Evolutionary conservation across 129 eudicot species (phyloP).

Genomic region (Lactuca saligna): DNA sequence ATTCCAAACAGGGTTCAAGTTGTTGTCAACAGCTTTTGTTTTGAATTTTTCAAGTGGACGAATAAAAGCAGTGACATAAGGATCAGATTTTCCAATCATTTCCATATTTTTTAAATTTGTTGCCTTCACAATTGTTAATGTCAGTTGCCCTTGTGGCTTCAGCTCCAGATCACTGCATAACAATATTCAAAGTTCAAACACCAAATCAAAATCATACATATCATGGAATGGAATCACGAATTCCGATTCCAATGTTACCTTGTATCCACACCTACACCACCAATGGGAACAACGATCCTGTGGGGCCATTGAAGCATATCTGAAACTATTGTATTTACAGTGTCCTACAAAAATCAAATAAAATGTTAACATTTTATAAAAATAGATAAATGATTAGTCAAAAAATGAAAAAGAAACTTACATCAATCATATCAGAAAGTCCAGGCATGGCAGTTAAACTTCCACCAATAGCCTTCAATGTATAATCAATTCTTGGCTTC

Average conservation of each 20-base stretch:
- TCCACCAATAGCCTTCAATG: conserved; percentile 96
- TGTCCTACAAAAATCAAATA: conserved; percentile 53
- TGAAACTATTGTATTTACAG: conserved; percentile 75
- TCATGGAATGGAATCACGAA: neutral
- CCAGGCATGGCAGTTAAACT: conserved; percentile 98
- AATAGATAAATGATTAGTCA: neutral
- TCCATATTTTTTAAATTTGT: conserved; percentile 85
- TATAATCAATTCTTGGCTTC: conserved; percentile 90
- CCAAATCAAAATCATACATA: neutral
- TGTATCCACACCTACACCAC: conserved; percentile 76
- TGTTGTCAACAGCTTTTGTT: conserved; percentile 75
- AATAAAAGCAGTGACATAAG: conserved; percentile 66
- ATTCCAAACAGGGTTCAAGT: conserved; percentile 91
- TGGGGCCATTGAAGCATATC: conserved; percentile 99
- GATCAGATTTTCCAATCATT: conserved; percentile 96
- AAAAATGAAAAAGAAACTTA: conserved; percentile 39
- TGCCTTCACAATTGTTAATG: conserved; percentile 73
- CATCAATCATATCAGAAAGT: conserved; percentile 94
- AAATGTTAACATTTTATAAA: neutral
- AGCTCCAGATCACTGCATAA: conserved; percentile 90
- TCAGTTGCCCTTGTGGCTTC: conserved; percentile 85
- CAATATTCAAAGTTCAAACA: neutral
- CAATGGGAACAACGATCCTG: conserved; percentile 95
- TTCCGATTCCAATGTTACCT: conserved; percentile 43
- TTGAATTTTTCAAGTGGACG: conserved; percentile 91